Evolutionary conservation across 352 stramenopile genomes (phyloP).

Genomic region (Phytophthora agathidicida): DNA sequence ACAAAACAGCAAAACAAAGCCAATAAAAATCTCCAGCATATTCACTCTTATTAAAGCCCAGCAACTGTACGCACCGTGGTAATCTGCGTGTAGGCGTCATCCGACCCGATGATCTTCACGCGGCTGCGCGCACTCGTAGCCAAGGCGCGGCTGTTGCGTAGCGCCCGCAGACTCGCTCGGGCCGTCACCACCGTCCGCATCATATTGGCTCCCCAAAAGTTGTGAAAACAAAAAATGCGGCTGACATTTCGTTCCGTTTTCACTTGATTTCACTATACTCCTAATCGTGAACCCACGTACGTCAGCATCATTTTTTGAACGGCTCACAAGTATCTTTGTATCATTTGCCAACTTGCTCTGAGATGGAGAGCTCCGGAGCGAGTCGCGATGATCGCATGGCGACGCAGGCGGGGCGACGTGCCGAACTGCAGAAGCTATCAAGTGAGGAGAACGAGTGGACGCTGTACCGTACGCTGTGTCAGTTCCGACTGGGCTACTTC

Average conservation of each 20-base stretch:
- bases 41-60: neutral
- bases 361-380: conserved; percentile 20
- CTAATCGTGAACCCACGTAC: conserved; percentile 6
- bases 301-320: too few relatives aligned
- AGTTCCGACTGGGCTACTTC: conserved; percentile 90
- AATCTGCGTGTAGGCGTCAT: conserved; percentile 78
- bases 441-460: conserved; percentile 67
- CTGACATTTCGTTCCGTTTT: conserved; percentile 9
- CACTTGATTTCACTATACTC: conserved; percentile 1
- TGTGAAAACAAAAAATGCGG: conserved; percentile 8
- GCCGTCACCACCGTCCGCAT: conserved; percentile 44
- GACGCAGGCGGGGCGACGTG: conserved; percentile 57
- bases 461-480: conserved; percentile 79
- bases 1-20: neutral
- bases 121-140: conserved; percentile 55
- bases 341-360: conserved; percentile 8
- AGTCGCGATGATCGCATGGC: conserved; percentile 61
- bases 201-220: conserved; percentile 35
- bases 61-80: conserved; percentile 45
- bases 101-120: conserved; percentile 77
- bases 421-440: conserved; percentile 76
- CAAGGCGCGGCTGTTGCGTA: conserved; percentile 31
- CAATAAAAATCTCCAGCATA: neutral
- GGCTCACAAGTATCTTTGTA: too few relatives aligned
- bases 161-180: conserved; percentile 23